Percentiles rank a stretch among this genome's conserved stretches.
Evolutionary conservation across 192 early-diverging fungal species (phyloP).

Genomic region (Linnemannia hyalina): DNA sequence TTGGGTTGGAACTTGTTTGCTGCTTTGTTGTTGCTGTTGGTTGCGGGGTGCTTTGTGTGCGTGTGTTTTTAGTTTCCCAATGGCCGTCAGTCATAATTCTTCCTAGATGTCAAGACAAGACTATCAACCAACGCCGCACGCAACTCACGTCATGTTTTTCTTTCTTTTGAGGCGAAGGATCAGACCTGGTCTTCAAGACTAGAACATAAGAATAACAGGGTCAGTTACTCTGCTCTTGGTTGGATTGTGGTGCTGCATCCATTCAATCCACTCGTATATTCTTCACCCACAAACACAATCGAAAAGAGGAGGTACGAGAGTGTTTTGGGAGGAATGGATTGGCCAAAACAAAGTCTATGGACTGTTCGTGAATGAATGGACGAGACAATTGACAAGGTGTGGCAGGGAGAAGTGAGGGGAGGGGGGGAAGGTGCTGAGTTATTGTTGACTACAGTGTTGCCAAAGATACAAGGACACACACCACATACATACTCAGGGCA

Average conservation of each 20-base stretch:
- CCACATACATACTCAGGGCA: not conserved
- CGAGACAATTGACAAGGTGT: not conserved
- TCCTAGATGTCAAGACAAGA: not conserved
- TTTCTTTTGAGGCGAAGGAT: not conserved
- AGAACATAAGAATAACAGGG: not conserved
- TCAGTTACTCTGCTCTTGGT: not conserved
- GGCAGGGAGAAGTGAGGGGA: not conserved
- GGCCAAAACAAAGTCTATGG: not conserved
- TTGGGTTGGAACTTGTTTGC: not conserved
- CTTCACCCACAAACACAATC: not conserved
- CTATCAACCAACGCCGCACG: too few species aligned
- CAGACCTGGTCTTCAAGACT: not conserved
- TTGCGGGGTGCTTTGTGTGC: not conserved
- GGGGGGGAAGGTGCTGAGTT: not conserved
- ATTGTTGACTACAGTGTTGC: not conserved
- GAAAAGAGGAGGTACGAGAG: not conserved
- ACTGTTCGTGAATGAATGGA: not conserved
- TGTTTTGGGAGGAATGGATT: not conserved
- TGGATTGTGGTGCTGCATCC: not conserved
- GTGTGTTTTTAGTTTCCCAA: not conserved
- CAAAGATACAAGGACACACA: not conserved
- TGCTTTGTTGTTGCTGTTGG: not conserved
- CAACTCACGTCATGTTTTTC: too few species aligned
- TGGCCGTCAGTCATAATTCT: not conserved
- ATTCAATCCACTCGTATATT: not conserved